Conservation (phyloP, 441 rosid species). For the Brassica hybrid region DNA sequence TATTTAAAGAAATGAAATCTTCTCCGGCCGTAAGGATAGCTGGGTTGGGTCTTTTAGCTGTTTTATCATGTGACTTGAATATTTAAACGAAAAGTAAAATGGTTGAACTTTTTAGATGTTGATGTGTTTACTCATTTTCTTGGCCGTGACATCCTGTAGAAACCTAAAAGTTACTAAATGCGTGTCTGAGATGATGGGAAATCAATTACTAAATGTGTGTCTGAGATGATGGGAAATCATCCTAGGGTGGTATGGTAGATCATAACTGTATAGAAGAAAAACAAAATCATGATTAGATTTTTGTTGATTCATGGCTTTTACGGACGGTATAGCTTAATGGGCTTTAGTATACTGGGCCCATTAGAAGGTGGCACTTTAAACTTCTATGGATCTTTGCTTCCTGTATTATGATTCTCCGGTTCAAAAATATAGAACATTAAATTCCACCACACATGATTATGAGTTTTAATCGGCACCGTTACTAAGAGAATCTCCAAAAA, state of each 20-base stretch:
- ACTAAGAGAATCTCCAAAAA: too few relatives aligned
- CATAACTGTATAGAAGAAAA: background rate
- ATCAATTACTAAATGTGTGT: background rate
- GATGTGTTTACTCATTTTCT: background rate
- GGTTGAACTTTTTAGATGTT: background rate
- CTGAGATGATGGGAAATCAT: background rate
- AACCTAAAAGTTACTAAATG: background rate
- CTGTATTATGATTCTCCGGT: background rate
- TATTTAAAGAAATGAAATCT: constrained; percentile 4
- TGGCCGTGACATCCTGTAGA: background rate
- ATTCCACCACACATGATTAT: background rate
- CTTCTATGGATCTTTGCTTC: constrained; percentile 1
- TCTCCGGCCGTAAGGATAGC: constrained; percentile 3
- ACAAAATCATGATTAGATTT: background rate
- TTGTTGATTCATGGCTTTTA: background rate
- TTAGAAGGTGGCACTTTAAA: background rate
- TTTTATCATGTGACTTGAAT: constrained; percentile 26
- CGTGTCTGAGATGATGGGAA: background rate
- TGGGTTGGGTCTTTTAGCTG: constrained; percentile 21
- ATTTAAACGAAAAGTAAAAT: background rate
- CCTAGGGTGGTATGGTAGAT: background rate
- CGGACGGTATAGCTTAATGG: background rate
- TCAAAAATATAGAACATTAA: background rate
- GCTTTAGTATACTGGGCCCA: background rate
- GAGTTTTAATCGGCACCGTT: background rate